A percentile compares a stretch with the other conserved stretches of the same genome.
Evolutionary conservation across 1,284 basidiomycete genomes (phyloP).

Genomic region (Marasmius oreades): DNA sequence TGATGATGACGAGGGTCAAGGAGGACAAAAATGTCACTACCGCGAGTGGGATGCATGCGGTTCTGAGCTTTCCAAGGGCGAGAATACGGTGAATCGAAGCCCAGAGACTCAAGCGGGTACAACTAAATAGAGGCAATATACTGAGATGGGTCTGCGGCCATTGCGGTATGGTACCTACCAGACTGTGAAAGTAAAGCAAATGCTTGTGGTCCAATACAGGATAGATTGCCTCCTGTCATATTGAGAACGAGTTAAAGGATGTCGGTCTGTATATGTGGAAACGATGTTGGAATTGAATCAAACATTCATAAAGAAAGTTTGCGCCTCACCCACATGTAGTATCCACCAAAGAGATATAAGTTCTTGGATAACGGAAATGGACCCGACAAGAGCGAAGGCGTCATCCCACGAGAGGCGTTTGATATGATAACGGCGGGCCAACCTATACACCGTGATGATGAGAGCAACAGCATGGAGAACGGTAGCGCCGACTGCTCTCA

Average conservation of each 20-base stretch:
- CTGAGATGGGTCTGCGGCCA: neutral
- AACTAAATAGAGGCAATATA: conserved; percentile 9
- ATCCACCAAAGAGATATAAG: conserved; percentile 8
- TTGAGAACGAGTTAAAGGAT: too few relatives aligned
- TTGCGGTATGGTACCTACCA: neutral
- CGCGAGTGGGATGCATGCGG: conserved; percentile 10
- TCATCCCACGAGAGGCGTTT: conserved; percentile 21
- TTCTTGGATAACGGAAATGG: conserved; percentile 9
- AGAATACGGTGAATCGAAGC: conserved; percentile 20
- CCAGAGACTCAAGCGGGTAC: conserved; percentile 19
- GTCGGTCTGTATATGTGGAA: too few relatives aligned
- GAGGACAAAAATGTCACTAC: conserved; percentile 10
- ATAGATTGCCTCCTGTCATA: neutral
- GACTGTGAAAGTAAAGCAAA: neutral
- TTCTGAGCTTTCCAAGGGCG: conserved; percentile 13
- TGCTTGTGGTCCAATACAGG: neutral
- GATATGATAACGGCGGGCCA: conserved; percentile 11
- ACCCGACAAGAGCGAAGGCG: conserved; percentile 20
- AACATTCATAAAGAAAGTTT: too few relatives aligned
- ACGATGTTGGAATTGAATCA: too few relatives aligned
- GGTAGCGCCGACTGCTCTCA: neutral
- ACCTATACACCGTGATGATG: conserved; percentile 13
- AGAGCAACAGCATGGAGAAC: conserved; percentile 10
- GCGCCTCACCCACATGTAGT: conserved; percentile 3
- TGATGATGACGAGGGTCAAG: conserved; percentile 15